These are phyloP conservation scores for Nothomitra cinnamomea DNA, from an alignment of 2,329 filamentous ascomycete species.

Conservation along the genomic window DNA sequence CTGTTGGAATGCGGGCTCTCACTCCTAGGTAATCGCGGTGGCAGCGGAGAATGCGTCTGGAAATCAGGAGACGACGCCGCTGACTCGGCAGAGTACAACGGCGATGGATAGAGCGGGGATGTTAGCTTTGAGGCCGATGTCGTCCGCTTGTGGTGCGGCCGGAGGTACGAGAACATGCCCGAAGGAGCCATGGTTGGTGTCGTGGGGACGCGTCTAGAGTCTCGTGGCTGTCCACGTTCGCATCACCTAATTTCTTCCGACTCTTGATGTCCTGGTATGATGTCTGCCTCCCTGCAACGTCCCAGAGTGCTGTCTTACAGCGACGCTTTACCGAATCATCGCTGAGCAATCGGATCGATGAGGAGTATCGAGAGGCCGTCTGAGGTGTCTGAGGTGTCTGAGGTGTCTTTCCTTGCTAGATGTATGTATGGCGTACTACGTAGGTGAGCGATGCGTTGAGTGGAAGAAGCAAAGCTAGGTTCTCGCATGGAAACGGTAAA, in stretches of 20 bases:
- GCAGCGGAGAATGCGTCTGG: conserved; percentile 29
- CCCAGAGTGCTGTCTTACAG: neutral
- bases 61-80: neutral
- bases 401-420: too few relatives aligned
- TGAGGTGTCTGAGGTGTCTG: too few relatives aligned
- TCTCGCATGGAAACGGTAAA: too few relatives aligned
- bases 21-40: conserved; percentile 38
- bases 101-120: conserved; percentile 12
- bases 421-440: too few relatives aligned
- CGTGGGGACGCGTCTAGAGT: neutral
- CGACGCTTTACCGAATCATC: too few relatives aligned
- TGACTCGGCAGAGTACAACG: neutral
- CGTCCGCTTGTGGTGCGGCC: conserved; percentile 15
- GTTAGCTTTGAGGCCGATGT: conserved; percentile 18
- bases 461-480: too few relatives aligned
- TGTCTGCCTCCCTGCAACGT: neutral
- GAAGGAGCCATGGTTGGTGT: neutral
- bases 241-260: too few relatives aligned
- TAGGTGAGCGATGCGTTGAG: too few relatives aligned
- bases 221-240: too few relatives aligned
- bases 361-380: too few relatives aligned
- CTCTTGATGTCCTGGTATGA: neutral
- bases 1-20: conserved; percentile 8
- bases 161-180: conserved; percentile 19
- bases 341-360: too few relatives aligned